Evolutionary conservation across 495 filamentous ascomycete species (phyloP).

Genomic region (Penicillium bialowiezense): DNA sequence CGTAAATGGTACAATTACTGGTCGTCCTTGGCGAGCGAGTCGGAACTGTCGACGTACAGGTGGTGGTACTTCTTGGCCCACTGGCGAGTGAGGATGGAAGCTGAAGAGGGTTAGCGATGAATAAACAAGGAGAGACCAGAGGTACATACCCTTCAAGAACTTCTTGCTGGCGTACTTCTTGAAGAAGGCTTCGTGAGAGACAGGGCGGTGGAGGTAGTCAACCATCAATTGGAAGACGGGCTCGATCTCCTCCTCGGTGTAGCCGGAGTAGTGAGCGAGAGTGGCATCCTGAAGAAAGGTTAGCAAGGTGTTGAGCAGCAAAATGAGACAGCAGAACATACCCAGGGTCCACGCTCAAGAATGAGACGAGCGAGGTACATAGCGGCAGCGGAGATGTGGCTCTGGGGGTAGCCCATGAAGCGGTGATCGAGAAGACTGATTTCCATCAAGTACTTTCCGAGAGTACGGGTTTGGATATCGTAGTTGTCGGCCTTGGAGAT

Average conservation of each 20-base stretch:
- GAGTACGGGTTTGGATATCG: conserved; percentile 92
- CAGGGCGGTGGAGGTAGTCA: conserved; percentile 85
- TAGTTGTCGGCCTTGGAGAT: conserved; percentile 99
- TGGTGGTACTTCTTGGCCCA: conserved; percentile 80
- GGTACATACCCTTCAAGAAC: conserved; percentile 81
- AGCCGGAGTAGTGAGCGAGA: conserved; percentile 89
- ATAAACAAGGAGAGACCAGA: background rate
- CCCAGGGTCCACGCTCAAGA: conserved; percentile 85
- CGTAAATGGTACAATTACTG: conserved; percentile 31
- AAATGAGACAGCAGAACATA: conserved; percentile 48
- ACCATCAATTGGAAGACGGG: conserved; percentile 93
- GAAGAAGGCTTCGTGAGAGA: conserved; percentile 95
- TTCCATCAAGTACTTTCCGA: conserved; percentile 98
- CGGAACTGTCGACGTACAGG: conserved; percentile 42
- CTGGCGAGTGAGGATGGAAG: conserved; percentile 83
- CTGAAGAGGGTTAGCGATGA: conserved; percentile 42
- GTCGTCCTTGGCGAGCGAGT: conserved; percentile 40
- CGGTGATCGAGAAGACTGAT: conserved; percentile 92
- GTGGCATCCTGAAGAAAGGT: conserved; percentile 65
- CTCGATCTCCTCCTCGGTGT: conserved; percentile 85
- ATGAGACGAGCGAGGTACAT: conserved; percentile 95
- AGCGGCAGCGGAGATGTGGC: conserved; percentile 82
- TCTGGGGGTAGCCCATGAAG: conserved; percentile 82
- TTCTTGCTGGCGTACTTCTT: conserved; percentile 99
- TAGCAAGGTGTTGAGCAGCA: too few relatives aligned